Evolutionary conservation across 2,329 filamentous ascomycete genomes (phyloP).

Genomic region (Microdochium trichocladiopsis): DNA sequence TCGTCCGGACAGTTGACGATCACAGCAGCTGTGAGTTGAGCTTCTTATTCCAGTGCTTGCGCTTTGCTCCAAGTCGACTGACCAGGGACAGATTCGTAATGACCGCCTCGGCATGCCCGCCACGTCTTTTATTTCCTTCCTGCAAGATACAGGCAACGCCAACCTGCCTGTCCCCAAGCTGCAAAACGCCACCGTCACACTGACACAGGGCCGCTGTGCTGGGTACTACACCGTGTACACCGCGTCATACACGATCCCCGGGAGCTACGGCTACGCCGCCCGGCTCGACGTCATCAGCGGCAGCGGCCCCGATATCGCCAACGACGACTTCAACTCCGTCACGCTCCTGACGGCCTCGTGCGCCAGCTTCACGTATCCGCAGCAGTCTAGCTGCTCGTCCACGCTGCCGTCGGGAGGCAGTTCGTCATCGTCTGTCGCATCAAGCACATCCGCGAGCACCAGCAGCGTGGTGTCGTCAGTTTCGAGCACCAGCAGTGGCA

Average conservation of each 20-base stretch:
- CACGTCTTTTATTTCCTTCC: conserved; percentile 34
- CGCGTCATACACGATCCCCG: conserved; percentile 33
- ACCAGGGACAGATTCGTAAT: conserved; percentile 30
- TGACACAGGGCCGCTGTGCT: conserved; percentile 34
- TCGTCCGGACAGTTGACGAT: conserved; percentile 26
- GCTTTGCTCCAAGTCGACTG: neutral
- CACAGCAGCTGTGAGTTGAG: conserved; percentile 28
- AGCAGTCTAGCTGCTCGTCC: conserved; percentile 7
- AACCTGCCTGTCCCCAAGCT: conserved; percentile 35
- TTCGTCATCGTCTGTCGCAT: neutral
- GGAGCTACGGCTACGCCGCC: conserved; percentile 34
- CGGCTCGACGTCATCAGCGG: conserved; percentile 38
- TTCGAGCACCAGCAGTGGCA: no score
- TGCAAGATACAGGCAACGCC: conserved; percentile 23
- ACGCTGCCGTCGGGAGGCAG: neutral
- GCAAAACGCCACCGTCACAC: conserved; percentile 25
- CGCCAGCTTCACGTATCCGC: conserved; percentile 27
- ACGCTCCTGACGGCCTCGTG: conserved; percentile 37
- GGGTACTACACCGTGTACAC: conserved; percentile 42
- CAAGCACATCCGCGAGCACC: neutral
- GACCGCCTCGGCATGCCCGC: conserved; percentile 34
- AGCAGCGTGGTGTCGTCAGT: no score
- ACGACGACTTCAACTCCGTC: conserved; percentile 42
- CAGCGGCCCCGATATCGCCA: conserved; percentile 20
- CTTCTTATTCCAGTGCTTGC: no score